These are phyloP conservation scores for Aspergillus intermedius DNA, from an alignment of 2,329 filamentous ascomycete genomes.

Conservation along the genomic window DNA sequence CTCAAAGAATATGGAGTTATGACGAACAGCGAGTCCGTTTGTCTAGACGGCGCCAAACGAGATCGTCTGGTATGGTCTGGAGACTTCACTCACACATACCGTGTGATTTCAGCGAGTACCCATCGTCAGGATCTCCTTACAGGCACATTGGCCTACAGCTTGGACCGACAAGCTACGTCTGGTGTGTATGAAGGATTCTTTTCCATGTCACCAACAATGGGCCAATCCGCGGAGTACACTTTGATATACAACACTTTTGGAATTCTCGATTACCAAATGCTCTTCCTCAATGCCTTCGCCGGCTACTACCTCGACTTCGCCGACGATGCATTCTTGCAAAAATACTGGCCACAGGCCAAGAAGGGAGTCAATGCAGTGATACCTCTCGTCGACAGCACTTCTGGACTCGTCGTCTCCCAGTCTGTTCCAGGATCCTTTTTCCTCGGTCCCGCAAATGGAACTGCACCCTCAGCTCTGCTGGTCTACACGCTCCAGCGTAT, in stretches of 20 bases:
- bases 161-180: conserved; percentile 7
- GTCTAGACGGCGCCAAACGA: conserved; percentile 51
- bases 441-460: conserved; percentile 6
- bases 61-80: conserved; percentile 40
- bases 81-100: conserved; percentile 14
- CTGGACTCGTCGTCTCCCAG: conserved; percentile 2
- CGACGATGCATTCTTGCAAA: conserved; percentile 26
- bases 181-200: conserved; percentile 7
- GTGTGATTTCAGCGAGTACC: conserved; percentile 11
- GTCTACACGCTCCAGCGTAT: conserved; percentile 8
- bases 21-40: conserved; percentile 21
- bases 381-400: conserved; percentile 1
- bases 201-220: conserved; percentile 8
- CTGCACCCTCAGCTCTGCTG: conserved; percentile 8
- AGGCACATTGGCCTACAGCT: conserved; percentile 8
- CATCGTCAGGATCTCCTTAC: conserved; percentile 7
- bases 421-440: conserved; percentile 14
- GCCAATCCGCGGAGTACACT: conserved; percentile 7
- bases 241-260: conserved; percentile 4
- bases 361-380: neutral
- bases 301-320: conserved; percentile 29
- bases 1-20: conserved; percentile 10
- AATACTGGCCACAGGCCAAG: conserved; percentile 9
- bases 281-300: conserved; percentile 11
- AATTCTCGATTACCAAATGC: conserved; percentile 16